phyloP scores from a whole-genome alignment of 805 yeast species.

The Cyberlindnera samutprakarnensis region DNA sequence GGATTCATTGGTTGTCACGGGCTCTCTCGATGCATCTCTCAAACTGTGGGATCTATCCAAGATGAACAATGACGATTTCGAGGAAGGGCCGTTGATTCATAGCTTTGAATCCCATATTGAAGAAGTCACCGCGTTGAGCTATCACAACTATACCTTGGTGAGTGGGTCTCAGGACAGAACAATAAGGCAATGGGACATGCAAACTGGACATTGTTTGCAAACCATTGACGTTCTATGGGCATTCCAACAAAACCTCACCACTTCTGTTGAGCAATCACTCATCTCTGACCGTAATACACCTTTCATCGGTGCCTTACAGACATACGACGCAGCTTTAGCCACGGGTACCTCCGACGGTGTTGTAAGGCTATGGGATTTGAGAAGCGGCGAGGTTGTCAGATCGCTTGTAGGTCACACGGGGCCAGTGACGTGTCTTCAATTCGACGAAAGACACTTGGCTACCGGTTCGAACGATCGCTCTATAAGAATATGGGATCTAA shows the following conservation, averaged over 20 bases:
- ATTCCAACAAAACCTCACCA: conserved; percentile 24
- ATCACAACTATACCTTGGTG: conserved; percentile 45
- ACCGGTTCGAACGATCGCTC: conserved; percentile 61
- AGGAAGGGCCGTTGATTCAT: conserved; percentile 30
- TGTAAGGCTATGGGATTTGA: conserved; percentile 69
- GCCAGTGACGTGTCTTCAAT: conserved; percentile 59
- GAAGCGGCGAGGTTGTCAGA: conserved; percentile 60
- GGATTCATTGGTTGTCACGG: conserved; percentile 41
- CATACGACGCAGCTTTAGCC: conserved; percentile 70
- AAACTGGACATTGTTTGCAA: conserved; percentile 57
- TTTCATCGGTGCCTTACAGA: conserved; percentile 60
- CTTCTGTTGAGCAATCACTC: conserved; percentile 8
- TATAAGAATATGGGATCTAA: conserved; percentile 64
- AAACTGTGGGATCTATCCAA: conserved; percentile 50
- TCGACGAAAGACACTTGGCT: conserved; percentile 55
- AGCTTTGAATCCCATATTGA: conserved; percentile 61
- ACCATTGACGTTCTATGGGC: conserved; percentile 67
- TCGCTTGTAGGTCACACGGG: conserved; percentile 62
- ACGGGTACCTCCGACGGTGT: conserved; percentile 74
- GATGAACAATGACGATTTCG: conserved; percentile 18
- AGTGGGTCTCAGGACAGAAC: conserved; percentile 69
- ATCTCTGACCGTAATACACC: conserved; percentile 23
- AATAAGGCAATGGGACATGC: conserved; percentile 68
- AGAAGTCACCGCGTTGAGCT: conserved; percentile 55
- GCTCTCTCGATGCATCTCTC: conserved; percentile 56